phyloP scores from a whole-genome alignment of 164 flowering plant genomes.

The Nymphaea thermarum region DNA sequence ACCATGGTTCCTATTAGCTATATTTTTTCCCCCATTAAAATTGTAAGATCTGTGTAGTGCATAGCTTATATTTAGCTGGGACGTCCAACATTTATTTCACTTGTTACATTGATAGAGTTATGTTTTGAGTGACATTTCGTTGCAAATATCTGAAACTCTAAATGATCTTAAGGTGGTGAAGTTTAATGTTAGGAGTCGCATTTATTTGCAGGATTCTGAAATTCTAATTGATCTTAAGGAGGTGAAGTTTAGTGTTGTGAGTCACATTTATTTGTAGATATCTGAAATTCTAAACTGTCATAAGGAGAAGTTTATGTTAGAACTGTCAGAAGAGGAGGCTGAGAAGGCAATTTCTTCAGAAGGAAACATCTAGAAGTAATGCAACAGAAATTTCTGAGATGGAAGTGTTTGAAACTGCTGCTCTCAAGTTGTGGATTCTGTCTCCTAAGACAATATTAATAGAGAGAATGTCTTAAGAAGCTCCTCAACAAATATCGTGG shows the following conservation, averaged over 20 bases:
- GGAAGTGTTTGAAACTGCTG: slow-evolving; percentile 42
- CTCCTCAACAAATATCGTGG: slow-evolving; percentile 30
- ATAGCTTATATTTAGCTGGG: not conserved
- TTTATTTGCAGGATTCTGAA: slow-evolving; percentile 43
- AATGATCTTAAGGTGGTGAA: too few relatives aligned
- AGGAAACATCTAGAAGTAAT: slow-evolving; percentile 20
- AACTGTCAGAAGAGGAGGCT: too few relatives aligned
- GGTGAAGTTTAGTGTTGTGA: slow-evolving; percentile 1
- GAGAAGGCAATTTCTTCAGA: slow-evolving; percentile 13
- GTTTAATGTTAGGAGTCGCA: too few relatives aligned
- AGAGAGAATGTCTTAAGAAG: slow-evolving; percentile 58
- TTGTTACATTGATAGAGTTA: not conserved
- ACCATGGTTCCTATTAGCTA: too few relatives aligned
- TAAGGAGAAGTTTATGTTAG: too few relatives aligned
- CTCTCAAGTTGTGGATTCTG: slow-evolving; percentile 35
- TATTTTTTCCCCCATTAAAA: too few relatives aligned
- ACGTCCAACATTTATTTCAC: not conserved
- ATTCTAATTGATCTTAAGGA: slow-evolving; percentile 38
- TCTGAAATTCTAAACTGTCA: too few relatives aligned
- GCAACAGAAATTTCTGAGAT: slow-evolving; percentile 25
- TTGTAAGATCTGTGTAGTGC: not conserved
- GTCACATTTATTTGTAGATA: too few relatives aligned
- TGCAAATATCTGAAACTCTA: not conserved
- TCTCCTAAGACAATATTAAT: slow-evolving; percentile 48
- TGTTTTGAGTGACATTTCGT: not conserved